Conservation (phyloP, 2,329 filamentous ascomycete genomes). For the Cercospora nicotianae region DNA sequence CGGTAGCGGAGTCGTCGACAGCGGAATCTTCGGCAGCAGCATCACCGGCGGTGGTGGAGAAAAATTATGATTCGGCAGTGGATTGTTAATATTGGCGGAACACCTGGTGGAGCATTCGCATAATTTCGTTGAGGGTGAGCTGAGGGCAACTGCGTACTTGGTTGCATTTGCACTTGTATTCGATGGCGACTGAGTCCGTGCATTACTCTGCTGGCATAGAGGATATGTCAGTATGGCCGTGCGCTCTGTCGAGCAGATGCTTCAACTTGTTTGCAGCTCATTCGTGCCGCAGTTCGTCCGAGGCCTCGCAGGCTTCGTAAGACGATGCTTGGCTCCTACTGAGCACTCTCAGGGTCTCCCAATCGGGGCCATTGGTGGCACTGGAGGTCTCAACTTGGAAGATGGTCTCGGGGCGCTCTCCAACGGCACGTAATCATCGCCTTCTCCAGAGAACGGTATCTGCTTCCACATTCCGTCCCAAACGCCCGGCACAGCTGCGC, state of each 20-base stretch:
- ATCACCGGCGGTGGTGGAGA: not conserved
- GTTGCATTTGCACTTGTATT: not conserved
- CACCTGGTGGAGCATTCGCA: not conserved
- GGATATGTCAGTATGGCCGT: not conserved
- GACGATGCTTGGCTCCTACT: not conserved
- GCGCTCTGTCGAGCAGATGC: not conserved
- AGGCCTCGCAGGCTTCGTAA: not conserved
- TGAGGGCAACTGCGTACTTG: not conserved
- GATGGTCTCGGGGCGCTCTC: not conserved
- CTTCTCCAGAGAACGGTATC: constrained; percentile 26
- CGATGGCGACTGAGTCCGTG: not conserved
- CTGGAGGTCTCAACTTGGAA: not conserved
- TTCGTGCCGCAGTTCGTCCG: not conserved
- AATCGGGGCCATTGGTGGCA: not conserved
- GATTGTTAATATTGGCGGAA: not conserved
- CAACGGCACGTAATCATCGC: not conserved
- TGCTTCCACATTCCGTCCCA: constrained; percentile 36
- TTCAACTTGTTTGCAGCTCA: not conserved
- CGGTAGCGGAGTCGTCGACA: not conserved
- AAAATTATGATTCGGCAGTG: not conserved
- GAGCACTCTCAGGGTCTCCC: not conserved
- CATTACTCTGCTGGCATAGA: not conserved
- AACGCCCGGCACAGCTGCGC: constrained; percentile 29
- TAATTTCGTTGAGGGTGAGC: not conserved
- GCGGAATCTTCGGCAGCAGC: not conserved